These are phyloP conservation scores for Tulasnella sp. DNA, from an alignment of 768 basidiomycete genomes.

Conservation along the genomic window DNA sequence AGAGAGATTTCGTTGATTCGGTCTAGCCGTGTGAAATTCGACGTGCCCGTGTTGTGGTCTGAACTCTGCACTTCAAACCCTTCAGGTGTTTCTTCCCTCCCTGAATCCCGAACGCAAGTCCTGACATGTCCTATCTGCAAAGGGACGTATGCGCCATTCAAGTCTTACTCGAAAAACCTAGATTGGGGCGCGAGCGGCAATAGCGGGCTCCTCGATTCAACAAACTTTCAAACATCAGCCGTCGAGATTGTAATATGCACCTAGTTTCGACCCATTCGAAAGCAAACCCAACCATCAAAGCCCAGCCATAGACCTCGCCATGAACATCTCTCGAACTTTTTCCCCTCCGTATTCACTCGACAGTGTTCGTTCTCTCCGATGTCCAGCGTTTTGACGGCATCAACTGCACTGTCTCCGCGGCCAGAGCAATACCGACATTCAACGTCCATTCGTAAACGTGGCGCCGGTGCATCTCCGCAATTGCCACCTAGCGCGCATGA, in stretches of 20 bases:
- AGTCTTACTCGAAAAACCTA: neutral
- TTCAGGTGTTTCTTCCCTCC: neutral
- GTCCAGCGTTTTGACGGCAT: neutral
- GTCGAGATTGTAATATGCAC: neutral
- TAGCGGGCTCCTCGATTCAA: neutral
- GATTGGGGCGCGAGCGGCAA: neutral
- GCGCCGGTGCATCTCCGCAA: neutral
- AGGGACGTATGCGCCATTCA: neutral
- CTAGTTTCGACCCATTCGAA: neutral
- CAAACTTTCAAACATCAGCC: neutral
- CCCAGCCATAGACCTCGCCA: neutral
- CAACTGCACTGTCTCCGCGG: conserved; percentile 19
- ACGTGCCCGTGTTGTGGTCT: neutral
- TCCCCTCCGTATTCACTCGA: neutral
- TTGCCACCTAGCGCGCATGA: neutral
- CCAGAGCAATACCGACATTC: conserved; percentile 15
- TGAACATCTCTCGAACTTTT: neutral
- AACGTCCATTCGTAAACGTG: neutral
- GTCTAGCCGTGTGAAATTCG: conserved; percentile 6
- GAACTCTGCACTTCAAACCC: neutral
- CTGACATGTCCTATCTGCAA: neutral
- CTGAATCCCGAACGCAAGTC: neutral
- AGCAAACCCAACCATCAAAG: neutral
- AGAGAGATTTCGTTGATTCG: conserved; percentile 14
- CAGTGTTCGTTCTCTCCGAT: neutral